phyloP scores from a whole-genome alignment of 345 rosid genomes.

The Excoecaria agallocha region DNA sequence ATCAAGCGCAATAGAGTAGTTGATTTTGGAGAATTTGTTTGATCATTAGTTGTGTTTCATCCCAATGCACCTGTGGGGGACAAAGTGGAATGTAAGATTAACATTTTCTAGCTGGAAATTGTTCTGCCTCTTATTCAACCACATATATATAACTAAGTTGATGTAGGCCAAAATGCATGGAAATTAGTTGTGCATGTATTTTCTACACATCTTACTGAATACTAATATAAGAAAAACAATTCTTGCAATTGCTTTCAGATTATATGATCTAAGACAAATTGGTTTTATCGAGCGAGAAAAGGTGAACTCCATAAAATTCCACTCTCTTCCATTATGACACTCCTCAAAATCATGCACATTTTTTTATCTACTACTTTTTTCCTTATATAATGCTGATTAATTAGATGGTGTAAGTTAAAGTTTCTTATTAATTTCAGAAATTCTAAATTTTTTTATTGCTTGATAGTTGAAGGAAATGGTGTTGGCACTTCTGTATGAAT shows the following conservation, averaged over 20 bases:
- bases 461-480: constrained; percentile 89
- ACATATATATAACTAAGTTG: background rate
- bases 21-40: constrained; percentile 84
- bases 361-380: background rate
- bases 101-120: background rate
- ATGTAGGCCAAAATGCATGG: background rate
- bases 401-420: background rate
- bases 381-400: background rate
- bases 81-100: constrained; percentile 63
- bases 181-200: background rate
- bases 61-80: constrained; percentile 64
- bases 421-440: background rate
- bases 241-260: constrained; percentile 75
- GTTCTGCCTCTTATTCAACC: background rate
- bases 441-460: background rate
- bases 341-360: background rate
- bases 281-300: constrained; percentile 87
- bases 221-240: constrained; percentile 6
- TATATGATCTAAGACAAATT: constrained; percentile 79
- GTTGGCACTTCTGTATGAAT: constrained; percentile 81
- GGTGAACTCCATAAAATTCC: constrained; percentile 39
- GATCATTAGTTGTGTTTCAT: constrained; percentile 82
- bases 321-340: background rate
- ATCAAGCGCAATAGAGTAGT: constrained; percentile 86
- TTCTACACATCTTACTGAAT: background rate